Evolutionary conservation across 768 basidiomycete species (phyloP), one percentile per base, ranked within the genome.

Genomic region (Pleurotus cornucopiae): DNA sequence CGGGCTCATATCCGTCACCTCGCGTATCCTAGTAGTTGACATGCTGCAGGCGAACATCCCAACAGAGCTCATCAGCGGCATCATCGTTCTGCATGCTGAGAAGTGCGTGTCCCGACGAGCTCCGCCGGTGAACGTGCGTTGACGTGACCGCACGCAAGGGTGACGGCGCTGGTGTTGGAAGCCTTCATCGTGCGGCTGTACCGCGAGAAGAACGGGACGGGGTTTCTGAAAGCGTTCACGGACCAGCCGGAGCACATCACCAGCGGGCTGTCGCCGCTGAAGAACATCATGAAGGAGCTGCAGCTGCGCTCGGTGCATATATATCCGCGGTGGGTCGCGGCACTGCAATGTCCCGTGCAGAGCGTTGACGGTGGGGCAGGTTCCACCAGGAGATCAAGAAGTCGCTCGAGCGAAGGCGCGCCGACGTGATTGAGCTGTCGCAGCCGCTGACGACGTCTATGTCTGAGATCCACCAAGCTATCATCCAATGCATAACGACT

Each of bases 221-320:
- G 96, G 1, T 99, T 98, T 69, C 75, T 98, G 61, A 98, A 99
- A 69, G 97, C 94, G 0, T 97, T 99, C 66, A 92, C 94, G 2
- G 97, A 98, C 69, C 90, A 98, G 63, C 94, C 96, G 3, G 97
- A 98, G 68, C 84, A 89, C 59, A 97, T 99, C 58, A 94, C 89
- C 0, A 91, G 85, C 59, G 96, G 95, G 1, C 71, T 98, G 68
- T 93, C 91, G 1, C 97, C 97, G 1, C 75, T 99, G 18, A 89
- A 86, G 63, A 94, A 88, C 53, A 89, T 96, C 59, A 85, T 99
- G 82, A 93, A 94, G 58, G 93, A 96, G 67, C 79, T 98, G 5
- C 91, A 94, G 61, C 74, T 98, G 46, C 82, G 91, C 18, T 85
- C 78, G n/a, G 93, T 94, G 5, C 86, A 92, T 64, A 87, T 99